These are phyloP conservation scores for Colletotrichum cordylinicola DNA, from an alignment of 2,329 filamentous ascomycete genomes.

Conservation along the genomic window DNA sequence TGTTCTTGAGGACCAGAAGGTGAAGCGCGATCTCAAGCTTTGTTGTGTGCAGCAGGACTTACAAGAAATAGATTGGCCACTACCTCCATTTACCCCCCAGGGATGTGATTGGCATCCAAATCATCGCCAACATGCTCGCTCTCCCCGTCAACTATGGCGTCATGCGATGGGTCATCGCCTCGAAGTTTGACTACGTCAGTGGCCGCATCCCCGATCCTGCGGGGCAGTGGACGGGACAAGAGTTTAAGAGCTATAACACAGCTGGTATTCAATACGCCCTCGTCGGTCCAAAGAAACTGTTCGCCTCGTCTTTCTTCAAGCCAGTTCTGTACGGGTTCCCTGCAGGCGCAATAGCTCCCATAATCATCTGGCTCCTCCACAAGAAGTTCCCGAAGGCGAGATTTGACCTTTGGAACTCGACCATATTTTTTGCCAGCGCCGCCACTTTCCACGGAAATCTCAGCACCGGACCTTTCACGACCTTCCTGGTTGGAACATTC, in stretches of 20 bases:
- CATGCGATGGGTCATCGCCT: constrained; percentile 63
- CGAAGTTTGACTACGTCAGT: constrained; percentile 60
- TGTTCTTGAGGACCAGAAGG: constrained; percentile 58
- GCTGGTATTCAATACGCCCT: constrained; percentile 66
- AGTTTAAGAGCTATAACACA: constrained; percentile 56
- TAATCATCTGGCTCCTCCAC: constrained; percentile 57
- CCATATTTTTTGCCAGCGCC: constrained; percentile 64
- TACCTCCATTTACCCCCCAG: constrained; percentile 68
- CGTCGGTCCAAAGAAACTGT: constrained; percentile 50
- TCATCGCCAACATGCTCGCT: constrained; percentile 13
- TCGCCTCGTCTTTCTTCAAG: constrained; percentile 50
- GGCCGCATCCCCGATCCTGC: constrained; percentile 57
- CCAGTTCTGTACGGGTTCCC: constrained; percentile 59
- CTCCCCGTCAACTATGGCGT: constrained; percentile 64
- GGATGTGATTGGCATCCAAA: constrained; percentile 56
- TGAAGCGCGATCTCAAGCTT: background rate
- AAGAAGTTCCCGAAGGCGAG: constrained; percentile 56
- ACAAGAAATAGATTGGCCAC: constrained; percentile 62
- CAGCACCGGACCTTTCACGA: constrained; percentile 63
- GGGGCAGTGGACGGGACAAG: constrained; percentile 67
- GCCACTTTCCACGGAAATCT: constrained; percentile 66
- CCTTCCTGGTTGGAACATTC: constrained; percentile 63
- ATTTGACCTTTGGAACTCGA: constrained; percentile 64
- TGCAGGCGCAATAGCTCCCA: constrained; percentile 50
- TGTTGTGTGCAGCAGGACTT: background rate